Evolutionary conservation across 2,329 filamentous ascomycete genomes (phyloP).

Genomic region (Ophiostoma fasciatum): DNA sequence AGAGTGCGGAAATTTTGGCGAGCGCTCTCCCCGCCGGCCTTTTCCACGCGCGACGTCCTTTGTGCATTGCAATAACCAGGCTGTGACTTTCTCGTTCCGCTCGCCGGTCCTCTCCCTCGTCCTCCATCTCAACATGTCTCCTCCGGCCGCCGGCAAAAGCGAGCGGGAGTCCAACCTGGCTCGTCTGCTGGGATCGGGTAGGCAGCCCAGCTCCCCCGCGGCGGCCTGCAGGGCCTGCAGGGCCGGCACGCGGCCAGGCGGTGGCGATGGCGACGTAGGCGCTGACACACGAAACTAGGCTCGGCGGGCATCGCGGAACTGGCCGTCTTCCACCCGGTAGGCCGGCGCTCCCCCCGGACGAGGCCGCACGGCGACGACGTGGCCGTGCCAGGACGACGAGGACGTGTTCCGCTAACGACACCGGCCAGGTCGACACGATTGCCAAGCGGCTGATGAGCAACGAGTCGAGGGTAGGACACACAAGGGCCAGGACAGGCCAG

Average conservation of each 20-base stretch:
- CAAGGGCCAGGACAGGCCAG: no score
- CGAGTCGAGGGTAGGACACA: slow-evolving; percentile 66
- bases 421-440: slow-evolving; percentile 75
- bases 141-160: slow-evolving; percentile 37
- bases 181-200: slow-evolving; percentile 83
- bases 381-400: neutral
- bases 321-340: slow-evolving; percentile 79
- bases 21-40: neutral
- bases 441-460: slow-evolving; percentile 99
- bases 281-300: slow-evolving; percentile 35
- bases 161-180: slow-evolving; percentile 84
- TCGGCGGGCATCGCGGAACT: slow-evolving; percentile 87
- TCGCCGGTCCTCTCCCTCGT: neutral
- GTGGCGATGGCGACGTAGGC: slow-evolving; percentile 1
- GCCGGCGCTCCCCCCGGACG: slow-evolving; percentile 18
- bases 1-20: slow-evolving; percentile 2
- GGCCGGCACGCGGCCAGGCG: no score
- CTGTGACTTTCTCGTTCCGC: no score
- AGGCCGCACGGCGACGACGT: neutral
- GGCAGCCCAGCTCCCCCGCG: no score
- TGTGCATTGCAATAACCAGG: no score
- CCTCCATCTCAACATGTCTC: slow-evolving; percentile 40
- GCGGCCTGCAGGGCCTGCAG: neutral
- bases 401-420: slow-evolving; percentile 13
- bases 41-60: neutral